Evolutionary conservation across 169 alveolate species (phyloP), one percentile per base, ranked within the genome.

Genomic region (Blepharisma undulans): DNA sequence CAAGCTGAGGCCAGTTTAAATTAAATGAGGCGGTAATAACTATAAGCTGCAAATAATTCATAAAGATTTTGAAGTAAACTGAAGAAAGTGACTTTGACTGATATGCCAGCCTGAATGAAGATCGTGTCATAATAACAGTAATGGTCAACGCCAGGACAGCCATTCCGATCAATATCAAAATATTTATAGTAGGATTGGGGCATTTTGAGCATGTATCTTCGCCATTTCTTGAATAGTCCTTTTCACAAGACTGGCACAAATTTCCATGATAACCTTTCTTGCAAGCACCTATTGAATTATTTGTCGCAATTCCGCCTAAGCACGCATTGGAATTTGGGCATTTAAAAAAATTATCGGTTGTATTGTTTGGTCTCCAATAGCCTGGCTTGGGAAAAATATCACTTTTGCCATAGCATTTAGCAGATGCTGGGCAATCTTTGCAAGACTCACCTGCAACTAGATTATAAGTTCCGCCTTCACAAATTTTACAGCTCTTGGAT

Each of bases 211-310:
- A 84, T n/a, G 19, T 59, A 60, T 30, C 21, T 48, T 21, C 36
- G 10, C 82, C 84, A 21, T 30, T 8, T 84, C 32, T 84, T 22
- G 72, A 48, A 32, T 92, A 93, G 1, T 90, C 94, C 30, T 78
- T 72, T 18, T 25, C 76, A 72, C 96, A 93, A 19, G 79, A 80
- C 6, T 77, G 87, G 30, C 96, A 93, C 27, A 84, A 19, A 8
- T 71, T 87, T n/a, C 96, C 96, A 32, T 32, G 25, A 66, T 93
- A 84, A 21, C 90, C 90, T 84, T 10, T 27, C 16, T 16, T 22
- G 27, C 90, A 84, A 48, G 19, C 84, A 12, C 90, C 84, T 16
- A 18, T 36, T 72, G 87, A 76, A 74, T 92, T 29, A 8, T 84
- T 71, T 59, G 27, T 91, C 84, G n/a, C 32, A 14, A 25, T 12